A percentile compares a stretch with the other conserved stretches of the same genome.
phyloP scores from a whole-genome alignment of 1,139 yeast species.

The Saccharomyces hybrid region DNA sequence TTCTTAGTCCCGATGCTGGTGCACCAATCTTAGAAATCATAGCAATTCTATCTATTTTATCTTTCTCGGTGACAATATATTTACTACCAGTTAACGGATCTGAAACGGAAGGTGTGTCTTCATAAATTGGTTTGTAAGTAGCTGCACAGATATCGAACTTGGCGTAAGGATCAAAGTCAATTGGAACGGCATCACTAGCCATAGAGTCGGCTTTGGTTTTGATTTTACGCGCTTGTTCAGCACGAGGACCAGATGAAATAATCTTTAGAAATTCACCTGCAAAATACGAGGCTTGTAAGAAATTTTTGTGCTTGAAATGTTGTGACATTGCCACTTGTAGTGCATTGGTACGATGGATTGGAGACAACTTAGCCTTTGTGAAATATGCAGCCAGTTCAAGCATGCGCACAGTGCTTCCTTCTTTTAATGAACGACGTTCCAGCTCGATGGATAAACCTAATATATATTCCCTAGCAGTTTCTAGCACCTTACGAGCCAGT shows the following conservation, averaged over 20 bases:
- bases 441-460: constrained; percentile 87
- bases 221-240: constrained; percentile 81
- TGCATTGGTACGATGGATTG: constrained; percentile 80
- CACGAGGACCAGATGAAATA: constrained; percentile 65
- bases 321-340: constrained; percentile 93
- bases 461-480: constrained; percentile 81
- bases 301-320: constrained; percentile 81
- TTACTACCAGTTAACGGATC: constrained; percentile 93
- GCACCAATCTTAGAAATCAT: constrained; percentile 76
- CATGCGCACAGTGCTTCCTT: constrained; percentile 69
- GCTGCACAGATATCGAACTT: constrained; percentile 87
- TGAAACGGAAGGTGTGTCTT: constrained; percentile 55
- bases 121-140: constrained; percentile 82
- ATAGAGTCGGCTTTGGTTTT: constrained; percentile 71
- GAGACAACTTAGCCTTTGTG: constrained; percentile 74
- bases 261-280: constrained; percentile 75
- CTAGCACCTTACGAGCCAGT: constrained; percentile 64
- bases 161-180: constrained; percentile 88
- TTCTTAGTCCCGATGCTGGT: constrained; percentile 89
- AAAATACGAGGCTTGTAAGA: constrained; percentile 80
- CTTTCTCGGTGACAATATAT: constrained; percentile 71
- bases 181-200: constrained; percentile 79
- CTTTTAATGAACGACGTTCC: constrained; percentile 71
- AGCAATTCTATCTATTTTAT: constrained; percentile 70
- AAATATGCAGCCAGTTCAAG: constrained; percentile 94